A percentile compares a stretch with the other conserved stretches of the same genome.
These are phyloP conservation scores for carrot (Daucus carota) DNA, from an alignment of 129 eudicot genomes.

Conservation along the genomic window DNA sequence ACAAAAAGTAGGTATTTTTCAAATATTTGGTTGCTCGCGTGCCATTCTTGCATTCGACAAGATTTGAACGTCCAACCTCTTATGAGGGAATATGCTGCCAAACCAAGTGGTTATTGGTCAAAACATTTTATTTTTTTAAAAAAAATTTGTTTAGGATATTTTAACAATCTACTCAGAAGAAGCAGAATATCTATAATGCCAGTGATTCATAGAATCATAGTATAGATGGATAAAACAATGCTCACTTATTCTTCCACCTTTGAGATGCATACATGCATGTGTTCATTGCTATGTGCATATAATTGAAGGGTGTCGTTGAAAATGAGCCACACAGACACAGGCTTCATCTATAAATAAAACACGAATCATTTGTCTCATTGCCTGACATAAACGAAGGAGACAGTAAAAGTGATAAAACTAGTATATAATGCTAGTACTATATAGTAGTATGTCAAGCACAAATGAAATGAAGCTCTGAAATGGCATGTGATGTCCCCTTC, in stretches of 20 bases:
- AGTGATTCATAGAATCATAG: neutral
- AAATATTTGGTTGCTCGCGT: too few species aligned
- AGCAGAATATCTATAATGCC: neutral
- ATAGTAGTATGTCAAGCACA: neutral
- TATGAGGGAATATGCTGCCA: too few species aligned
- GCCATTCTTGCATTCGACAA: too few species aligned
- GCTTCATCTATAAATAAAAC: neutral
- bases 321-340: neutral
- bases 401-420: neutral
- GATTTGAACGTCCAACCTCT: too few species aligned
- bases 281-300: neutral
- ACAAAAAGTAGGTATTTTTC: too few species aligned
- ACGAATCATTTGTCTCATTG: neutral
- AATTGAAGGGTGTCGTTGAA: neutral
- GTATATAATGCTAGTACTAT: neutral
- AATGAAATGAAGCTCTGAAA: neutral
- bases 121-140: too few species aligned
- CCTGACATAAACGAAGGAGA: neutral
- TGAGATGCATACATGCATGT: neutral
- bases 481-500: slow-evolving; percentile 2
- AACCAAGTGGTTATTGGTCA: too few species aligned
- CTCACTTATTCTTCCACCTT: neutral
- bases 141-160: too few species aligned
- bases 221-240: neutral
- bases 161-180: neutral